Evolutionary conservation across 169 alveolate species (phyloP).

Genomic region (Plasmodium billcollinsi): DNA sequence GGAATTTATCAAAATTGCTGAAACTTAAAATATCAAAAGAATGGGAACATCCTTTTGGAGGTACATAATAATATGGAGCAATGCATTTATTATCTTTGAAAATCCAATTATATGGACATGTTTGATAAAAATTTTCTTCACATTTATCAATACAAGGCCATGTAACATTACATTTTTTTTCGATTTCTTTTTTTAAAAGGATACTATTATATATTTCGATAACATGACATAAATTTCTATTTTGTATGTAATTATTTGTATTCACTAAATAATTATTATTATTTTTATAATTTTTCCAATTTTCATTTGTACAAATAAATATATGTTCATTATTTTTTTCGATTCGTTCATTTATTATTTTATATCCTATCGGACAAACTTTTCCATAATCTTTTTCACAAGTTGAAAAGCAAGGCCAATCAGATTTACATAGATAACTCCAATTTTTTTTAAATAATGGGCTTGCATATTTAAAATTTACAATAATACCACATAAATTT

Average conservation of each 20-base stretch:
- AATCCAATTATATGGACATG: constrained; percentile 83
- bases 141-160: constrained; percentile 73
- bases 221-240: constrained; percentile 28
- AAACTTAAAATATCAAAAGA: constrained; percentile 51
- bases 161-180: constrained; percentile 40
- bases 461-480: constrained; percentile 80
- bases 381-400: constrained; percentile 51
- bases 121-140: constrained; percentile 70
- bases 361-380: constrained; percentile 44
- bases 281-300: constrained; percentile 6
- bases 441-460: constrained; percentile 80
- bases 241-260: neutral
- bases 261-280: neutral
- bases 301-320: constrained; percentile 41
- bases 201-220: constrained; percentile 53
- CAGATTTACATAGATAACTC: constrained; percentile 79
- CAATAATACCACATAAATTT: constrained; percentile 77
- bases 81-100: constrained; percentile 73
- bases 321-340: constrained; percentile 2
- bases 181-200: constrained; percentile 38
- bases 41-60: constrained; percentile 79
- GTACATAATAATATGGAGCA: constrained; percentile 81
- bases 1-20: constrained; percentile 70
- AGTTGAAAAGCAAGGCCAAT: constrained; percentile 78
- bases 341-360: constrained; percentile 63